These are phyloP conservation scores for Mortierella sp. DNA, from an alignment of 371 early-diverging fungal species.

Conservation along the genomic window DNA sequence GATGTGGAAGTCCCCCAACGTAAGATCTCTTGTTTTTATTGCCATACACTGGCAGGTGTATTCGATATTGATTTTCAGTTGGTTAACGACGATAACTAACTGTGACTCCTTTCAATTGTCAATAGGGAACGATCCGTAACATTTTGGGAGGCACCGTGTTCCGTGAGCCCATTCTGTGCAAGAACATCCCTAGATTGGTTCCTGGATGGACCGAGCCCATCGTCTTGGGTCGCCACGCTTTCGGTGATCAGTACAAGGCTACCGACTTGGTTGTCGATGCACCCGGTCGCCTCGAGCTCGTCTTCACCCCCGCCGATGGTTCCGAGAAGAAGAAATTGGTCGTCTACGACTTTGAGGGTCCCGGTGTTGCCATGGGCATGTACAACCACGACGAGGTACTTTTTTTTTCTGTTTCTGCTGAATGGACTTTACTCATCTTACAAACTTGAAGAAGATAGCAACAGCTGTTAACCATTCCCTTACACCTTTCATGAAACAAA, in stretches of 20 bases:
- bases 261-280: conserved; percentile 89
- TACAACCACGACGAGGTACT: conserved; percentile 84
- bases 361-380: conserved; percentile 95
- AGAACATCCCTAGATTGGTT: conserved; percentile 90
- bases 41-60: neutral
- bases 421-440: neutral
- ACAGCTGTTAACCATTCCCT: neutral
- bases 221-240: conserved; percentile 95
- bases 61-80: neutral
- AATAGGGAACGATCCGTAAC: conserved; percentile 88
- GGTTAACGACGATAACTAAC: neutral
- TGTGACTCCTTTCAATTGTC: neutral
- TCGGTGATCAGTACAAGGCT: conserved; percentile 96
- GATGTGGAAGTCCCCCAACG: conserved; percentile 98
- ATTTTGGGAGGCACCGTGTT: conserved; percentile 96
- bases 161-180: conserved; percentile 94
- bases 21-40: conserved; percentile 12
- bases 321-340: conserved; percentile 69
- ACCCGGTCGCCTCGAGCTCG: conserved; percentile 89
- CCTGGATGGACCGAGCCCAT: conserved; percentile 96
- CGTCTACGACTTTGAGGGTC: conserved; percentile 83
- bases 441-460: neutral
- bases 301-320: conserved; percentile 88
- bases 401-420: neutral
- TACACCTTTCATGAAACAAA: neutral